Evolutionary conservation across 179 eudicot species (phyloP).

Genomic region (Actinidia polygama): DNA sequence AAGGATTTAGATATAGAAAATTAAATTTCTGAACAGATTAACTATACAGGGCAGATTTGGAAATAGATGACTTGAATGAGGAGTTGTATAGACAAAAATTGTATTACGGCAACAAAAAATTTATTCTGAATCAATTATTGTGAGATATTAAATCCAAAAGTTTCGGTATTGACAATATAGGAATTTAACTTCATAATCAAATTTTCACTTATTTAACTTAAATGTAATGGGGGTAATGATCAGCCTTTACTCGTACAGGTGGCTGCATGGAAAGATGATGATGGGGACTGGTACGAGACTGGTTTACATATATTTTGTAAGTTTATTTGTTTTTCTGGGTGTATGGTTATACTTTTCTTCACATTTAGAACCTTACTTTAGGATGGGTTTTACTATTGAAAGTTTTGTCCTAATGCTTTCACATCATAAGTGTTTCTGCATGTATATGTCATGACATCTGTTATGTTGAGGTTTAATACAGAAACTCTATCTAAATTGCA

Average conservation of each 20-base stretch:
- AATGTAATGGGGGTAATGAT: conserved; percentile 11
- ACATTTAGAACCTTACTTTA: not conserved
- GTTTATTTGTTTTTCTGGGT: conserved; percentile 28
- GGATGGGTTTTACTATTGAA: not conserved
- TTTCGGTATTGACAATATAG: no score
- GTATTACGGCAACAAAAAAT: not conserved
- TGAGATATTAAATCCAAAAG: not conserved
- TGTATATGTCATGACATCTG: not conserved
- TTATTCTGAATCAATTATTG: conserved; percentile 2
- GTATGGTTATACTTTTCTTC: not conserved
- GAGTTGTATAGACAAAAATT: not conserved
- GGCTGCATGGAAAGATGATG: conserved; percentile 98
- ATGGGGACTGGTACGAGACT: conserved; percentile 99
- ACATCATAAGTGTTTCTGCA: not conserved
- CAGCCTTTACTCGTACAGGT: conserved; percentile 39
- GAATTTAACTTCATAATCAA: no score
- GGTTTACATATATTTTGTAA: conserved; percentile 98
- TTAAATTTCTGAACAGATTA: no score
- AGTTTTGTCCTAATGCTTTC: conserved; percentile 2
- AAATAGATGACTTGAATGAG: not conserved
- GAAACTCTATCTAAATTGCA: not conserved
- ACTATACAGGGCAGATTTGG: no score
- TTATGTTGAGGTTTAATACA: not conserved
- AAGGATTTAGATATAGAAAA: no score
- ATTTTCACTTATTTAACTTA: not conserved